phyloP scores from a whole-genome alignment of 345 rosid species.

The Brassica cretica region DNA sequence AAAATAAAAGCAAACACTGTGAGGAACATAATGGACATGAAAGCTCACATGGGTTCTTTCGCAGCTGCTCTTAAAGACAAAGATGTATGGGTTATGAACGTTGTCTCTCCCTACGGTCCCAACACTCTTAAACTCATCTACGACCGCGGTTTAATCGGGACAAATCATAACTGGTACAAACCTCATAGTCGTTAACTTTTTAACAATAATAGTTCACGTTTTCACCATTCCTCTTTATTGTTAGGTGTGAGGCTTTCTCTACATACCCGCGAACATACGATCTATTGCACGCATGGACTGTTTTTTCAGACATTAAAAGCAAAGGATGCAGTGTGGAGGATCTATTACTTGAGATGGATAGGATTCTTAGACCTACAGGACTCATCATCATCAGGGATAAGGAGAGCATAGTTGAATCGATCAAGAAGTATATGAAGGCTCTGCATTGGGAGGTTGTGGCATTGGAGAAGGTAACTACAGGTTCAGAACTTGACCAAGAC shows the following conservation, averaged over 20 bases:
- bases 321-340: constrained; percentile 83
- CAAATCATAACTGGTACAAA: constrained; percentile 75
- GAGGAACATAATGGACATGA: constrained; percentile 99
- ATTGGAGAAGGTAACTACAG: constrained; percentile 28
- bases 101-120: constrained; percentile 73
- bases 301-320: constrained; percentile 65
- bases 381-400: constrained; percentile 75
- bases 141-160: constrained; percentile 85
- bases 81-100: constrained; percentile 95
- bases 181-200: background rate
- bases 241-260: constrained; percentile 94
- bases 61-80: constrained; percentile 85
- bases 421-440: constrained; percentile 69
- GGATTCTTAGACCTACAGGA: constrained; percentile 87
- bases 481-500: constrained; percentile 53
- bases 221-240: background rate
- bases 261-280: constrained; percentile 92
- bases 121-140: constrained; percentile 81
- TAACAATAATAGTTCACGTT: background rate
- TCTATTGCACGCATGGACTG: constrained; percentile 75
- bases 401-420: constrained; percentile 52
- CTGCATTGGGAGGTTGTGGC: constrained; percentile 87
- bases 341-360: constrained; percentile 88
- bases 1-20: constrained; percentile 65
- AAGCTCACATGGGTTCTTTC: constrained; percentile 88